Base-by-base conservation (phyloP, 495 filamentous ascomycete species). In the Podospora anserina region DNA sequence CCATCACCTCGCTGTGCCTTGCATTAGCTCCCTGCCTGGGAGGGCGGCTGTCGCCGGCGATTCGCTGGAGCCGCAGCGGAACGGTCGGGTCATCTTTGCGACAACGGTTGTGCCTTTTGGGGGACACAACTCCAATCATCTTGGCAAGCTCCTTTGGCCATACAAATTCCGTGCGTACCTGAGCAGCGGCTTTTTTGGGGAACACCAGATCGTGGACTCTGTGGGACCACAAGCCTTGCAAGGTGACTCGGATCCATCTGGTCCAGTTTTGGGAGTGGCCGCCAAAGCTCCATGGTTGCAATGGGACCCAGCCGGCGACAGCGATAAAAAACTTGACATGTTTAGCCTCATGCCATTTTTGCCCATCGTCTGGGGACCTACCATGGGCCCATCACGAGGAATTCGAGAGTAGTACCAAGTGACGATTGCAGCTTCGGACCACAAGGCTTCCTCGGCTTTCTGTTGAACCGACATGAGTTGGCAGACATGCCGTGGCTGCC, bases 11-110 rank as follows among this genome's bases (percentile, higher is more conserved):
- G 59, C 61, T 44, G 61, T 63, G 15, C 61, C 61, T 63, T 63
- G 61, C 61, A 44, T 63, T 63, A 63, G 61, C 61, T 28, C 20
- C 16, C 23, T 32, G 27, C 28, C 49, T 18, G 32, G 32, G 30
- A 32, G 30, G 61, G 27, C 18, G 11, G 61, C 30, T 32, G 61
- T n/a, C 3, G 9, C n/a, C 49, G 61, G 32, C 19, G 61, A 63
- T 63, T 63, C 61, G 61, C 61, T 63, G 61, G 34, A 32, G n/a
- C 61, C 18, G 18, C 61, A 32, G 61, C 61, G 61, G 61, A 63
- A 63, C 19, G 11, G 28, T 44, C 61, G 61, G 61, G 61, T 63
- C 61, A 63, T 34, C 32, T 63, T 63, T 32, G 55, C 55, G 13
- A 18, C 23, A 58, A 58, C 61, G 30, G 23, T 28, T 5, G 19